Conservation (phyloP, 1,284 basidiomycete genomes). For the Taiwanofungus camphoratus region DNA sequence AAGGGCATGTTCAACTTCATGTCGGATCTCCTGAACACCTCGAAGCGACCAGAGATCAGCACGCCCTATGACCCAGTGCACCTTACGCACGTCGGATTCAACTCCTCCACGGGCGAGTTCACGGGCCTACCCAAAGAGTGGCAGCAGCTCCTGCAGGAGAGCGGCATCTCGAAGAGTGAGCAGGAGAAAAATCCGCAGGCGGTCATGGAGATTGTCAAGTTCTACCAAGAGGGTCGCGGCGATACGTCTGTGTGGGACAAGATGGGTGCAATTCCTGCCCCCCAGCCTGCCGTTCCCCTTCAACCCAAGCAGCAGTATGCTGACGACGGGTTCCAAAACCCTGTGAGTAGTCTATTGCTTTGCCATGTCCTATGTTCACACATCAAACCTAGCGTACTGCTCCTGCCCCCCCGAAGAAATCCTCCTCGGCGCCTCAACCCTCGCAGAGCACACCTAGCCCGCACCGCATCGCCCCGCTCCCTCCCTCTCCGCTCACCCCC, state of each 20-base stretch:
- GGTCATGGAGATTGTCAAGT: conserved; percentile 98
- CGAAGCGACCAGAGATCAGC: conserved; percentile 88
- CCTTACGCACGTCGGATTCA: conserved; percentile 98
- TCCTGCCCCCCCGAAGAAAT: conserved; percentile 55
- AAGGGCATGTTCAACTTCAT: conserved; percentile 75
- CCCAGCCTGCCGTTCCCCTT: conserved; percentile 16
- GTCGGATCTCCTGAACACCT: conserved; percentile 53
- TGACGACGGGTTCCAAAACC: conserved; percentile 45
- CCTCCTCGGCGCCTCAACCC: conserved; percentile 28
- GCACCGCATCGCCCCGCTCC: conserved; percentile 65
- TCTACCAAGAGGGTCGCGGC: conserved; percentile 85
- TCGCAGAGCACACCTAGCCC: conserved; percentile 38
- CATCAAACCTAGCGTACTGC: conserved; percentile 35
- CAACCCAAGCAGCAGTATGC: conserved; percentile 20
- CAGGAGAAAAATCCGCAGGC: conserved; percentile 99
- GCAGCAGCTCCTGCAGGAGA: conserved; percentile 96
- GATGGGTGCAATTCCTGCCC: conserved; percentile 51
- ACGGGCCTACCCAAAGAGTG: conserved; percentile 98
- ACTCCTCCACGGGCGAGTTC: conserved; percentile 97
- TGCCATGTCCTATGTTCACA: not conserved
- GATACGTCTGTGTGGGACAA: conserved; percentile 71
- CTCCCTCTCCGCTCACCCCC: conserved; percentile 51
- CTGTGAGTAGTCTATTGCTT: conserved; percentile 35
- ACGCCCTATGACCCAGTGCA: conserved; percentile 99
- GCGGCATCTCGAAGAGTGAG: conserved; percentile 90